phyloP scores from a whole-genome alignment of 345 rosid species.

The Ailanthus altissimus region DNA sequence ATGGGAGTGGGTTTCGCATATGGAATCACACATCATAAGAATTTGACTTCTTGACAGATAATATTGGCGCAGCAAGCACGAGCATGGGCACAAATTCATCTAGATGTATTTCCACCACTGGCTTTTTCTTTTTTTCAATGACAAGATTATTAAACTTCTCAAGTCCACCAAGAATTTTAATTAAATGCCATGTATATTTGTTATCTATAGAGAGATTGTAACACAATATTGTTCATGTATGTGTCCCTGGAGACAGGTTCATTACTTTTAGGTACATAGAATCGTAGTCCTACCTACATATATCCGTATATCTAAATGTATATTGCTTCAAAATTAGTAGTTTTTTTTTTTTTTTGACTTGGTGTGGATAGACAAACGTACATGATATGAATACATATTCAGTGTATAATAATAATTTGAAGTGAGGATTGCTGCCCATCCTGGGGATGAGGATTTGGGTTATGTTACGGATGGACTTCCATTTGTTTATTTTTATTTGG shows the following conservation, averaged over 20 bases:
- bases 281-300: background rate
- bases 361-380: background rate
- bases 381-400: background rate
- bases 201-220: no score
- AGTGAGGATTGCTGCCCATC: background rate
- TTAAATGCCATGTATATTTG: no score
- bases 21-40: slow-evolving; percentile 20
- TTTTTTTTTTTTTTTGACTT: background rate
- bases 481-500: no score
- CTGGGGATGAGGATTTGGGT: slow-evolving; percentile 2
- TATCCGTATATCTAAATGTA: background rate
- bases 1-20: background rate
- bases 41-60: slow-evolving; percentile 22
- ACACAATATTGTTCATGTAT: no score
- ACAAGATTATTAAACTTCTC: background rate
- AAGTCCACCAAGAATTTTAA: background rate
- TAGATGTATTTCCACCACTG: background rate
- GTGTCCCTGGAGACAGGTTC: no score
- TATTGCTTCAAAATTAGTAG: background rate
- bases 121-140: background rate
- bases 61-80: slow-evolving; percentile 3
- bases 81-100: background rate
- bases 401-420: no score
- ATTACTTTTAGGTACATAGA: no score
- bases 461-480: background rate